These are phyloP conservation scores for Rutstroemia sydowiana DNA, from an alignment of 2,329 filamentous ascomycete species.

Conservation along the genomic window DNA sequence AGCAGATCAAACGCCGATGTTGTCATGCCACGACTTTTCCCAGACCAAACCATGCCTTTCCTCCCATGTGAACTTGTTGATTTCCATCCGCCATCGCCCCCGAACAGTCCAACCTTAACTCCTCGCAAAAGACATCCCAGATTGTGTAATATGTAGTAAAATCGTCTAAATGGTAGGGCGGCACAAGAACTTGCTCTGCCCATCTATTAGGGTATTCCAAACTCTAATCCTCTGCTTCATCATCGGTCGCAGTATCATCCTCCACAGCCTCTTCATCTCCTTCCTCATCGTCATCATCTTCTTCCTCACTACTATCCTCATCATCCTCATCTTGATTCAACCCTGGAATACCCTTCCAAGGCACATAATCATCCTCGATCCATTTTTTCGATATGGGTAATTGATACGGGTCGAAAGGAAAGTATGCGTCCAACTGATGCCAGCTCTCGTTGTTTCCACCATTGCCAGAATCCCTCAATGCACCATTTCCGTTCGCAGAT, in stretches of 20 bases:
- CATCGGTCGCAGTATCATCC: slow-evolving; percentile 22
- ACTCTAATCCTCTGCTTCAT: slow-evolving; percentile 21
- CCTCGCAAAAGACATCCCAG: not conserved
- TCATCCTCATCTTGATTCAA: slow-evolving; percentile 52
- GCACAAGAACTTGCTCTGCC: not conserved
- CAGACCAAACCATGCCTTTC: no score
- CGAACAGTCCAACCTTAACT: not conserved
- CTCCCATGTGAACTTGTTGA: no score
- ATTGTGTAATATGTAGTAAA: not conserved
- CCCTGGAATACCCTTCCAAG: slow-evolving; percentile 70
- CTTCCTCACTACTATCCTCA: slow-evolving; percentile 40
- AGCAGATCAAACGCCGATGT: no score
- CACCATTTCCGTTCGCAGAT: slow-evolving; percentile 40
- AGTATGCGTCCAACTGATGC: slow-evolving; percentile 87
- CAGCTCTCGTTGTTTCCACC: slow-evolving; percentile 61
- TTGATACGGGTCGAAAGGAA: slow-evolving; percentile 95
- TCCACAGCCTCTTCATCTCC: slow-evolving; percentile 11
- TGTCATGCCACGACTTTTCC: no score
- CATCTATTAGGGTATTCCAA: not conserved
- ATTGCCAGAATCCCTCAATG: slow-evolving; percentile 43
- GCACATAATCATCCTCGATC: slow-evolving; percentile 77
- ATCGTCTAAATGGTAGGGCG: not conserved
- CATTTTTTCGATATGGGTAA: slow-evolving; percentile 80
- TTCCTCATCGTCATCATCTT: slow-evolving; percentile 22
- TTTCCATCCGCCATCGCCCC: no score